These are phyloP conservation scores for Eimeria sp. DNA, from an alignment of 169 alveolate genomes.

Conservation along the genomic window DNA sequence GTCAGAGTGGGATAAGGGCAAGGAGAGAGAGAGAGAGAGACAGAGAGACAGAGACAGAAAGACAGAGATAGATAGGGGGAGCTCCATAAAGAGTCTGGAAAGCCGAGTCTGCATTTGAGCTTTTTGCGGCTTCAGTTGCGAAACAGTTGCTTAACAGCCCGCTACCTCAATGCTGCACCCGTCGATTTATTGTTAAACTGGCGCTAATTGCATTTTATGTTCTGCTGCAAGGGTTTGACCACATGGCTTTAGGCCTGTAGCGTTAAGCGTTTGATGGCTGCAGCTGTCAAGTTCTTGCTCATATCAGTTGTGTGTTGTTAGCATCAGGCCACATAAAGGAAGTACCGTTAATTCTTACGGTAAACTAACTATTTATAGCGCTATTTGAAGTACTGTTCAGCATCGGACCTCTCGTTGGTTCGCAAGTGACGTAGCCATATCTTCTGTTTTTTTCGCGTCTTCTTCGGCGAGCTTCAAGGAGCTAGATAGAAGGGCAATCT, in stretches of 20 bases:
- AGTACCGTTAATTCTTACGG: no score
- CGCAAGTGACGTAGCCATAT: neutral
- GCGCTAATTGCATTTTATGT: neutral
- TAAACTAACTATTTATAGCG: no score
- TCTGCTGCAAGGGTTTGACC: neutral
- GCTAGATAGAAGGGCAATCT: neutral
- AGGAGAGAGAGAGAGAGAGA: no score
- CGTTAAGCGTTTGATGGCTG: neutral
- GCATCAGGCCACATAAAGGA: neutral
- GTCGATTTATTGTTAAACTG: no score
- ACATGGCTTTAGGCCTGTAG: neutral
- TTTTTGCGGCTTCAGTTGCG: neutral
- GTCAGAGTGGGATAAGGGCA: no score
- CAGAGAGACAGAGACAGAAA: no score
- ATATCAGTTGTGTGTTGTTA: no score
- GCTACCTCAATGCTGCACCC: no score
- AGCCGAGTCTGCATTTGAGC: no score
- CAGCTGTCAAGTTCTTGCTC: neutral
- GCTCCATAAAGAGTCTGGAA: no score
- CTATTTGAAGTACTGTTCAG: neutral
- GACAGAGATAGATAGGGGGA: no score
- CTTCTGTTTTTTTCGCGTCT: conserved; percentile 22
- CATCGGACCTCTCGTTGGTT: conserved; percentile 27
- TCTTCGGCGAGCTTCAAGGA: neutral
- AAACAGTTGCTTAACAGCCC: no score